These are phyloP conservation scores for Paragyromitra xinjiangensis DNA, from an alignment of 495 filamentous ascomycete genomes.

Conservation along the genomic window DNA sequence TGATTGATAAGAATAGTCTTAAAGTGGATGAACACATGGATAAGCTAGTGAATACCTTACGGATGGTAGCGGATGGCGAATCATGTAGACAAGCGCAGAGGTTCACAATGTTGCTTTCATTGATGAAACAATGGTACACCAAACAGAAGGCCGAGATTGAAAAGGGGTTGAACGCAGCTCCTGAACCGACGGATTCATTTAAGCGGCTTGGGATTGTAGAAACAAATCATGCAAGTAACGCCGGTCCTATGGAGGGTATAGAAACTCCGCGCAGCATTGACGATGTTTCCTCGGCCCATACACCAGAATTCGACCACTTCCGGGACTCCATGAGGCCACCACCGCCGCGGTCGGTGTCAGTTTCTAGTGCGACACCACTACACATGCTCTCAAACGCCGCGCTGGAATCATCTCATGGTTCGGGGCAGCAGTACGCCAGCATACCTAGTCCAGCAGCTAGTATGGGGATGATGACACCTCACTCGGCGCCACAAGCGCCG, in stretches of 20 bases:
- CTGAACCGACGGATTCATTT: constrained; percentile 41
- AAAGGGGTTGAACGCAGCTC: background rate
- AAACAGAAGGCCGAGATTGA: constrained; percentile 59
- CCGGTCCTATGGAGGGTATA: constrained; percentile 30
- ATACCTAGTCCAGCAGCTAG: constrained; percentile 13
- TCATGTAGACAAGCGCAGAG: constrained; percentile 75
- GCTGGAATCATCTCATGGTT: constrained; percentile 11
- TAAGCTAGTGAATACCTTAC: constrained; percentile 71
- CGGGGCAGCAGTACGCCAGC: constrained; percentile 13
- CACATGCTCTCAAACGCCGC: constrained; percentile 45
- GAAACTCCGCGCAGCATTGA: constrained; percentile 29
- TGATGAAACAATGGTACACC: constrained; percentile 66
- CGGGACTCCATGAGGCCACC: constrained; percentile 35
- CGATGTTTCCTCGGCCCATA: constrained; percentile 9
- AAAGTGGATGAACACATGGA: constrained; percentile 79
- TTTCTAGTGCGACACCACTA: constrained; percentile 35
- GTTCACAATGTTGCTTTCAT: constrained; percentile 76
- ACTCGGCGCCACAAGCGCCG: constrained; percentile 1
- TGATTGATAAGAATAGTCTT: constrained; percentile 78
- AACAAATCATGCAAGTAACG: constrained; percentile 25
- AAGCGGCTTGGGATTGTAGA: constrained; percentile 44
- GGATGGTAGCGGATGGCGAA: constrained; percentile 69
- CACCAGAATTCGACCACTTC: constrained; percentile 1
- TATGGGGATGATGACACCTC: constrained; percentile 31
- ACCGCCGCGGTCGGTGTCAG: background rate